phyloP scores from a whole-genome alignment of 208 protist species.

The Leishmania gerbilli region DNA sequence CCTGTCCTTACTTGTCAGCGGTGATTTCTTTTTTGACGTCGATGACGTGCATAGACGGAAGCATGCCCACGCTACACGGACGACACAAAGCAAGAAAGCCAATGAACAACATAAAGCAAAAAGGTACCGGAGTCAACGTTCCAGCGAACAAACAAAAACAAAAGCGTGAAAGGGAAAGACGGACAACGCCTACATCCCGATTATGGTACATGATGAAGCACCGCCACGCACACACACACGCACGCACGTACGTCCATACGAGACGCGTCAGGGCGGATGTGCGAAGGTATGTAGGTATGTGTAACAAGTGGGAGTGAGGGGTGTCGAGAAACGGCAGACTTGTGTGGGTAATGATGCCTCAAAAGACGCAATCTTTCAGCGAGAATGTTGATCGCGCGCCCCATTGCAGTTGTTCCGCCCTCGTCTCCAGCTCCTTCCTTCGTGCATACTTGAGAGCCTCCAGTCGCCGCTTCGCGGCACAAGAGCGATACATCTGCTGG shows the following conservation, averaged over 20 bases:
- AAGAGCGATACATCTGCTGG: constrained; percentile 27
- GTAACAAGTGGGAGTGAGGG: neutral
- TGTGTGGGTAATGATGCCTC: neutral
- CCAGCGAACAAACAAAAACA: neutral
- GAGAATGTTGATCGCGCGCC: constrained; percentile 5
- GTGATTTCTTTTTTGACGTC: neutral
- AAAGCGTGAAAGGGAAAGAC: neutral
- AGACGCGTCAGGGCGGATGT: neutral
- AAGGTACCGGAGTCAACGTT: neutral
- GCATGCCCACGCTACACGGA: neutral
- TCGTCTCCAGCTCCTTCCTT: neutral
- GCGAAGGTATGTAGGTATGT: neutral
- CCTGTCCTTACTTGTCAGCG: neutral
- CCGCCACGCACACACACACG: neutral
- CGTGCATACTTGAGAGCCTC: constrained; percentile 26
- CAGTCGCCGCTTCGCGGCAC: constrained; percentile 20
- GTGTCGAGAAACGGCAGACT: neutral
- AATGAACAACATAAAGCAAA: neutral
- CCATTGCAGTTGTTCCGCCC: neutral
- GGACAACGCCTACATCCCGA: neutral
- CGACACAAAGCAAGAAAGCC: neutral
- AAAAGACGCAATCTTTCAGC: constrained; percentile 32
- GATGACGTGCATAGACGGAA: neutral
- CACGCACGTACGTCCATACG: neutral
- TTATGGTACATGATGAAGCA: neutral